Evolutionary conservation across 2,329 filamentous ascomycete genomes (phyloP).

Genomic region (Hymenoscyphus fraxineus): DNA sequence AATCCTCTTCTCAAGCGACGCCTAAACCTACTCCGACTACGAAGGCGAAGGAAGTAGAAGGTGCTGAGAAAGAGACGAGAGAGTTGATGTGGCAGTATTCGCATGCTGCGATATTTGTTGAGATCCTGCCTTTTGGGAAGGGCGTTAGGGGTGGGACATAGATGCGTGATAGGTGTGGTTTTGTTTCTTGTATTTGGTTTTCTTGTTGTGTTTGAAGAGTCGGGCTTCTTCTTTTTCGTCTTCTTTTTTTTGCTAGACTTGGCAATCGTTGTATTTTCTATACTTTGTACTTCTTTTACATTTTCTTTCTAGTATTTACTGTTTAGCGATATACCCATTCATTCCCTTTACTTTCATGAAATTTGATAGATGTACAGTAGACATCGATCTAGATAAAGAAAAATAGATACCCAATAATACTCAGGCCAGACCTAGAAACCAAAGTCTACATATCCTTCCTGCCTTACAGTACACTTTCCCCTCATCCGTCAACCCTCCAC

Average conservation of each 20-base stretch:
- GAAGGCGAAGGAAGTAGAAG: background rate
- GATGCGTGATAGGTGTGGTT: background rate
- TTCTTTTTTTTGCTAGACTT: background rate
- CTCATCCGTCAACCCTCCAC: too few relatives aligned
- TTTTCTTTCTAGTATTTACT: background rate
- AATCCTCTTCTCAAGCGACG: background rate
- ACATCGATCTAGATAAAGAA: background rate
- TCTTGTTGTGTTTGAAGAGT: background rate
- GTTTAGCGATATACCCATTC: background rate
- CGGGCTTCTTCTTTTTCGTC: too few relatives aligned
- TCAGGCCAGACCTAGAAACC: too few relatives aligned
- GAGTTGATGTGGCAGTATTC: slow-evolving; percentile 20
- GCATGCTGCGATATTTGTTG: slow-evolving; percentile 17
- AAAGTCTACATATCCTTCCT: too few relatives aligned
- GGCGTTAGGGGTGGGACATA: slow-evolving; percentile 1
- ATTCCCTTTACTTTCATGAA: background rate
- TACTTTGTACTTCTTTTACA: background rate
- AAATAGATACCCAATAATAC: too few relatives aligned
- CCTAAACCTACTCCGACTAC: background rate
- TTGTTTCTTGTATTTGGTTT: background rate
- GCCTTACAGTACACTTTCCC: too few relatives aligned
- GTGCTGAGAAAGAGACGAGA: slow-evolving; percentile 2
- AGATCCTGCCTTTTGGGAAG: slow-evolving; percentile 10
- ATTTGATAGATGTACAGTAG: background rate
- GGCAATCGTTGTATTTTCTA: background rate